Evolutionary conservation across 2,329 filamentous ascomycete genomes (phyloP).

Genomic region (Shiraia sp.): DNA sequence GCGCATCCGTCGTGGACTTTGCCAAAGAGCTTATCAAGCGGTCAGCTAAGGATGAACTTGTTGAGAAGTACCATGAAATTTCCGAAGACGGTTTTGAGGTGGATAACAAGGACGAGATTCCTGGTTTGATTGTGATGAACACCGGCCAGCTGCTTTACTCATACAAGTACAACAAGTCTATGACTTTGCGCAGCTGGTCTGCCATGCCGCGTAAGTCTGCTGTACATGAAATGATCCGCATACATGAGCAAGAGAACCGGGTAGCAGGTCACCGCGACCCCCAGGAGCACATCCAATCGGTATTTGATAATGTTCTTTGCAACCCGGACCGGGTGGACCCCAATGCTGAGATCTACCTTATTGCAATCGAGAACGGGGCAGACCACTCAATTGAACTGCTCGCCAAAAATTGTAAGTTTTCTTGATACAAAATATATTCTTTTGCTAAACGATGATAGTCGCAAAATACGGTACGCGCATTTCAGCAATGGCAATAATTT

Average conservation of each 20-base stretch:
- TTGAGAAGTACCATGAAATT: constrained; percentile 12
- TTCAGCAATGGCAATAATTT: constrained; percentile 38
- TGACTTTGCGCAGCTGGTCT: constrained; percentile 63
- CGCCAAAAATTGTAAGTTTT: constrained; percentile 55
- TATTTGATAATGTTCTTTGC: constrained; percentile 68
- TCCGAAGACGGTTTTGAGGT: constrained; percentile 25
- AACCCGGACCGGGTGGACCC: constrained; percentile 48
- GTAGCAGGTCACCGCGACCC: constrained; percentile 63
- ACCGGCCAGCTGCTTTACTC: constrained; percentile 78
- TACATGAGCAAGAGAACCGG: constrained; percentile 61
- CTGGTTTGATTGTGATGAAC: constrained; percentile 76
- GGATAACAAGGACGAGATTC: constrained; percentile 34
- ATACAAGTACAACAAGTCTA: constrained; percentile 61
- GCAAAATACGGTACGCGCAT: constrained; percentile 27
- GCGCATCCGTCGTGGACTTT: constrained; percentile 71
- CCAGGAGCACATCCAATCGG: constrained; percentile 65
- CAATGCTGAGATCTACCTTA: constrained; percentile 66
- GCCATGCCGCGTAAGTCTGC: constrained; percentile 63
- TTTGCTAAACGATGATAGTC: constrained; percentile 19
- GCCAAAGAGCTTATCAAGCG: constrained; percentile 53
- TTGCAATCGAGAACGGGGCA: constrained; percentile 71
- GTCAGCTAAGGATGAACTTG: constrained; percentile 7
- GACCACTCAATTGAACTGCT: constrained; percentile 63
- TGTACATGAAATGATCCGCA: constrained; percentile 59
- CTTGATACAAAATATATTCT: too few species aligned